A percentile compares a stretch with the other conserved stretches of the same genome.
phyloP scores from a whole-genome alignment of 805 yeast species.

The Cyberlindnera meyerae region DNA sequence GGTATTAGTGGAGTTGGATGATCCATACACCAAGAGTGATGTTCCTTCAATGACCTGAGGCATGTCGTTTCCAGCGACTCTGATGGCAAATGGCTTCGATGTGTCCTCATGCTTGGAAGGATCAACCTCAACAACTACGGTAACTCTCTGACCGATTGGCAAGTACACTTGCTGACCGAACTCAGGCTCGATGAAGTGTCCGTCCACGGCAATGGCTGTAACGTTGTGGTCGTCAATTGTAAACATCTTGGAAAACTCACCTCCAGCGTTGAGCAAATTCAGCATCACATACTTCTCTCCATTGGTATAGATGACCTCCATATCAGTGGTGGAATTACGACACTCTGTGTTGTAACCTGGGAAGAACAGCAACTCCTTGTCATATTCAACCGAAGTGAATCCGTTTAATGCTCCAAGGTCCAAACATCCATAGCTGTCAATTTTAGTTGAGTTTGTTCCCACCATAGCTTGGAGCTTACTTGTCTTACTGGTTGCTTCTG shows the following conservation, averaged over 20 bases:
- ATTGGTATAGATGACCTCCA: slow-evolving; percentile 24
- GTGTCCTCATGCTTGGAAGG: slow-evolving; percentile 16
- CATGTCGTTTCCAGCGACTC: slow-evolving; percentile 25
- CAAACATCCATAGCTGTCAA: slow-evolving; percentile 11
- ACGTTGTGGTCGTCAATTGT: slow-evolving; percentile 32
- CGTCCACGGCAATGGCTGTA: slow-evolving; percentile 31
- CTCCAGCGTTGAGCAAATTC: slow-evolving; percentile 32
- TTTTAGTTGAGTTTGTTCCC: slow-evolving; percentile 1
- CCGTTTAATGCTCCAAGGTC: slow-evolving; percentile 6
- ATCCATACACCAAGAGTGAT: slow-evolving; percentile 26
- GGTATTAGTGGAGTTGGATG: slow-evolving; percentile 2
- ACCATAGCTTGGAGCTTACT: background rate
- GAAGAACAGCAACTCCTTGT: slow-evolving; percentile 5
- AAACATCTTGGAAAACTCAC: slow-evolving; percentile 31
- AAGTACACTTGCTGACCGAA: slow-evolving; percentile 26
- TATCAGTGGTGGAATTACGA: slow-evolving; percentile 19
- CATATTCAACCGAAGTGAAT: slow-evolving; percentile 6
- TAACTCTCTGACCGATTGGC: slow-evolving; percentile 31
- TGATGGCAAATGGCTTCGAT: slow-evolving; percentile 12
- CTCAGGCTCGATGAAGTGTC: slow-evolving; percentile 27
- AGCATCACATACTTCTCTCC: slow-evolving; percentile 26
- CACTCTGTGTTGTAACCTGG: slow-evolving; percentile 21
- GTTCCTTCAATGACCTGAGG: slow-evolving; percentile 28
- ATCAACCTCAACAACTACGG: slow-evolving; percentile 27
- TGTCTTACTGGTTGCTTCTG: slow-evolving; percentile 1